Conservation (phyloP, 2,329 filamentous ascomycete species). For the Colletotrichum gigasporum region DNA sequence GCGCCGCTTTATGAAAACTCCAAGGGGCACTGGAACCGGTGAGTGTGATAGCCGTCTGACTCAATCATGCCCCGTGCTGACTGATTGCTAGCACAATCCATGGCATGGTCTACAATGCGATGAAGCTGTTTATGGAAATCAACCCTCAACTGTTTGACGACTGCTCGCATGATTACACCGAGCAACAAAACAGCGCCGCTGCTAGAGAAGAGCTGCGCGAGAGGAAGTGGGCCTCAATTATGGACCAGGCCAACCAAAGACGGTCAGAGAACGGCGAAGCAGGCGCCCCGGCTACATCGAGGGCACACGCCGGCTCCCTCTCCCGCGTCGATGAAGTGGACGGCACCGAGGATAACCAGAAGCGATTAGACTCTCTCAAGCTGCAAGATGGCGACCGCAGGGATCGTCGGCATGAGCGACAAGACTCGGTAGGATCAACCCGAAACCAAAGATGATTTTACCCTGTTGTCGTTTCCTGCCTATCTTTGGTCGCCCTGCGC, state of each 20-base stretch:
- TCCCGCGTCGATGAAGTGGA: constrained; percentile 79
- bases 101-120: constrained; percentile 99
- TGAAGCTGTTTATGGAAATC: constrained; percentile 99
- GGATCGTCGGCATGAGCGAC: constrained; percentile 67
- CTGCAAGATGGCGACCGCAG: constrained; percentile 82
- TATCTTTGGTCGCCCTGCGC: constrained; percentile 1
- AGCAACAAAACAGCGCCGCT: constrained; percentile 92
- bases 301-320: constrained; percentile 51
- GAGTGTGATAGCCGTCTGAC: constrained; percentile 44
- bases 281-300: constrained; percentile 42
- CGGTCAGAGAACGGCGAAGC: constrained; percentile 55
- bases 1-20: constrained; percentile 98
- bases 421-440: constrained; percentile 66
- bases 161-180: constrained; percentile 97
- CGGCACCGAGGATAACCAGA: constrained; percentile 83
- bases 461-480: constrained; percentile 1
- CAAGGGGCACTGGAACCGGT: constrained; percentile 99
- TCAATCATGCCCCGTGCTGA: constrained; percentile 41
- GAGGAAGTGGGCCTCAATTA: constrained; percentile 88
- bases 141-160: constrained; percentile 98
- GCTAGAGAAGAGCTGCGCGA: constrained; percentile 83
- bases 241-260: constrained; percentile 79
- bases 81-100: constrained; percentile 83
- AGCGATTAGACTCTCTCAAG: constrained; percentile 88
- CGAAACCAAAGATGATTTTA: constrained; percentile 58